These are phyloP conservation scores for Fusarium nisikadoi DNA, from an alignment of 2,329 filamentous ascomycete species.

Conservation along the genomic window DNA sequence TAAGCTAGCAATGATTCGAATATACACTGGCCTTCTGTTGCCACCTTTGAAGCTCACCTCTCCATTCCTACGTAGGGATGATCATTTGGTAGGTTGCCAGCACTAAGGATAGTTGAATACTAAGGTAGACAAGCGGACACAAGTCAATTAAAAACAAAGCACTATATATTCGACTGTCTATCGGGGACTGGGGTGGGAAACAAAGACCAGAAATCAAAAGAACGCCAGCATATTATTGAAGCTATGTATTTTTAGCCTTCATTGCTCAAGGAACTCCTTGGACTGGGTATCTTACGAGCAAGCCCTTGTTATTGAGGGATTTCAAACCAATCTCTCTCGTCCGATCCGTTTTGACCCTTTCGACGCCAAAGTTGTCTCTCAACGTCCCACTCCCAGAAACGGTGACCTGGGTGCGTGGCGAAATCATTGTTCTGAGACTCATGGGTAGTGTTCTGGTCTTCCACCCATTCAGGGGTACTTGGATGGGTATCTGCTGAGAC, in stretches of 20 bases:
- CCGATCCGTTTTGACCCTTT: background rate
- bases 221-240: background rate
- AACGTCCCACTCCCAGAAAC: slow-evolving; percentile 20
- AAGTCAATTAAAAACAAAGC: background rate
- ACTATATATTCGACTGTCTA: background rate
- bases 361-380: slow-evolving; percentile 19
- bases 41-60: background rate
- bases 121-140: background rate
- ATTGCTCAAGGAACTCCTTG: background rate
- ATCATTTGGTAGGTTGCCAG: background rate
- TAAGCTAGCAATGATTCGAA: slow-evolving; percentile 5
- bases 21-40: slow-evolving; percentile 1
- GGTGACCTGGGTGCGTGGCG: slow-evolving; percentile 14
- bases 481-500: too few species aligned
- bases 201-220: background rate
- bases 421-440: slow-evolving; percentile 4
- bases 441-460: background rate
- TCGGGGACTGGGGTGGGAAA: background rate
- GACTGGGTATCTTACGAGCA: background rate
- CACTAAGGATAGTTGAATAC: background rate
- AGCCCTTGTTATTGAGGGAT: slow-evolving; percentile 1
- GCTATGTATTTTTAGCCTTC: slow-evolving; percentile 1
- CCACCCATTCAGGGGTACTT: background rate
- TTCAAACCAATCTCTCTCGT: slow-evolving; percentile 26
- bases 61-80: background rate